Conservation (phyloP, 73 alveolate genomes). For the Uronychia setigera region DNA sequence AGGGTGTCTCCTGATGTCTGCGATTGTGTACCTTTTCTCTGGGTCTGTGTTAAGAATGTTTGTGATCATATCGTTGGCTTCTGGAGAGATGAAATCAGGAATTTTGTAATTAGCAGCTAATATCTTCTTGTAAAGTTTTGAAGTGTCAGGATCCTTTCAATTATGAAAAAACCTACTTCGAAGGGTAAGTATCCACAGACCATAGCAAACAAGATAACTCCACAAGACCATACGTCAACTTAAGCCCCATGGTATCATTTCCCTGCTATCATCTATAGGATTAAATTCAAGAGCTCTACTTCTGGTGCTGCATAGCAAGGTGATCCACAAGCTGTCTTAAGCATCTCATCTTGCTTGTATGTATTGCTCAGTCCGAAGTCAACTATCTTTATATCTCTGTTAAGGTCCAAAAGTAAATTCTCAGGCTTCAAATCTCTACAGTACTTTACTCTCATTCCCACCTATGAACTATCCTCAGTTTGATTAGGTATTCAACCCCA, state of each 20-base stretch:
- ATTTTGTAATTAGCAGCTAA: constrained; percentile 61
- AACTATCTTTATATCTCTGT: constrained; percentile 75
- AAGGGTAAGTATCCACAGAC: constrained; percentile 76
- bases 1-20: constrained; percentile 87
- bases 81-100: constrained; percentile 76
- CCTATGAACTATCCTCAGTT: constrained; percentile 65
- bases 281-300: neutral
- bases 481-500: constrained; percentile 82
- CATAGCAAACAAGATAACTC: constrained; percentile 71
- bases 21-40: constrained; percentile 79
- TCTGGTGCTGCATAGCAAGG: constrained; percentile 93
- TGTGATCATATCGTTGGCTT: constrained; percentile 79
- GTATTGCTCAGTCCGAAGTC: constrained; percentile 87
- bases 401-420: constrained; percentile 75
- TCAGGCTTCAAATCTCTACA: constrained; percentile 93
- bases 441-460: constrained; percentile 73
- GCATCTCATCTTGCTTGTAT: constrained; percentile 57
- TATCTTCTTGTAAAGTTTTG: constrained; percentile 88
- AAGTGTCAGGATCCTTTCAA: constrained; percentile 75
- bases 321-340: constrained; percentile 87
- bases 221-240: constrained; percentile 86
- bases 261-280: constrained; percentile 69
- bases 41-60: constrained; percentile 92
- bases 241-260: constrained; percentile 74
- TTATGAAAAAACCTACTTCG: no score